Base-by-base conservation (phyloP, 2,329 filamentous ascomycete species). In the Pseudogymnoascus sp. region DNA sequence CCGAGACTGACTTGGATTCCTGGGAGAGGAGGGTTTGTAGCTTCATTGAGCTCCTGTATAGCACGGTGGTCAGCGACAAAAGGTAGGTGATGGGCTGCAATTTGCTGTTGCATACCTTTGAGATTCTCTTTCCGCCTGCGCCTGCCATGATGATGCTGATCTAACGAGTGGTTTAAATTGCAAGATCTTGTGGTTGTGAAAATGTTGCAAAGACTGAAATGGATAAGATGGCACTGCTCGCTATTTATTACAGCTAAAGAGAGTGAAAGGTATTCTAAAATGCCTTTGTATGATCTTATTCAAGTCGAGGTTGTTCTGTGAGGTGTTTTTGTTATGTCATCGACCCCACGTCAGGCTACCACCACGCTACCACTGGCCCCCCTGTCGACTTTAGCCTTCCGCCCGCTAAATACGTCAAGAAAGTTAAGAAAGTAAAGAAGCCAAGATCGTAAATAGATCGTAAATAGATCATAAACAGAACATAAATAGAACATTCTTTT, bases 1-100 rank as follows among this genome's bases (percentile, higher is more conserved):
- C 80, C 77, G 8, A 87, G 78, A 63, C 75, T 76, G 66, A 88
- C 81, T 14, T 72, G 78, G 68, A 85, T 83, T 60, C 86, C 86
- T 24, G 77, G 71, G 2, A 84, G 83, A 35, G 86, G 84, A 38
- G 78, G 78, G 53, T 75, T 75, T 24, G 78, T 79, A 68, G 87
- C 77, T 67, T 88, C 85, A n/a, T 72, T 74, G 62, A 87, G 77
- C 75, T 89, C 86, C 86, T 89, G 68, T 10, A 38, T 41, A 46
- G 8, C 14, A 16, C 4, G 56, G 50, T 65, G 50, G 67, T 63
- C 38, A 62, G 43, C 26, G 14, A 37, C 1, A 6, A 62, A 53
- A 33, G 11, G 41, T 11, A 31, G 11, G n/a, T 50, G 33, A 28
- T 56, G 28, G n/a, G 19, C 11, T 40, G 31, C 37, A 40, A 60